Evolutionary conservation across 805 yeast species (phyloP), one percentile per base, ranked within the genome.

Genomic region (Cephaloascus fragrans): DNA sequence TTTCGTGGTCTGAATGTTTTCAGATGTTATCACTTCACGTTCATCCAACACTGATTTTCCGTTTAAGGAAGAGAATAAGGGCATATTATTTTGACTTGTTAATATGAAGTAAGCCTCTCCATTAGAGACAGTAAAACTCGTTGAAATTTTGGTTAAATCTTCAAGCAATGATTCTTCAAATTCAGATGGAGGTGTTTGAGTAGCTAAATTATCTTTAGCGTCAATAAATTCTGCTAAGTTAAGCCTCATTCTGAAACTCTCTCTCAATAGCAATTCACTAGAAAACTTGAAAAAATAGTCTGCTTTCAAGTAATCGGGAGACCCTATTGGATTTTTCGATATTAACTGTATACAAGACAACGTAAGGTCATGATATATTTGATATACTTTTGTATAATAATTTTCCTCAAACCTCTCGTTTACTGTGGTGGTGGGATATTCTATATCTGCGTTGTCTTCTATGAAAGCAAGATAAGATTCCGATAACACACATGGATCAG

Each of bases 1-100:
- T 44, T 78, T 79, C 26, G 88, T 66, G n/a, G 78, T 53, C 36
- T 71, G 68, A 51, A 84, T 80, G 12, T 80, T 80, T 23, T 79
- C 80, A 8, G 85, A 86, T 3, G 83, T 69, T 2, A 71, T 61
- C 2, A 83, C 75, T 37, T 77, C 79, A 44, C 95, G 75, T 35
- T 80, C 75, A 53, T 93, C 97, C 38, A 88, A 59, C 17, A 72
- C 63, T 0, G 97, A 85, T 49, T 77, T 82, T 20, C 74, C 70
- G 26, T 75, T 69, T 29, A 81, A 59, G 0, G 95, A 81, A 4
- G 95, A 73, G 53, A 93, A 90, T 37, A 93, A 64, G 12, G 96
- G 95, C 20, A 75, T 69, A 32, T 80, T 87, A 33, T 73, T 73
- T 16, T 74, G 73, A 3, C 83, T 77, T 8, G 74, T 59, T 26